These are phyloP conservation scores for Sanguinoderma infundibulare DNA, from an alignment of 1,284 basidiomycete genomes.

Conservation along the genomic window DNA sequence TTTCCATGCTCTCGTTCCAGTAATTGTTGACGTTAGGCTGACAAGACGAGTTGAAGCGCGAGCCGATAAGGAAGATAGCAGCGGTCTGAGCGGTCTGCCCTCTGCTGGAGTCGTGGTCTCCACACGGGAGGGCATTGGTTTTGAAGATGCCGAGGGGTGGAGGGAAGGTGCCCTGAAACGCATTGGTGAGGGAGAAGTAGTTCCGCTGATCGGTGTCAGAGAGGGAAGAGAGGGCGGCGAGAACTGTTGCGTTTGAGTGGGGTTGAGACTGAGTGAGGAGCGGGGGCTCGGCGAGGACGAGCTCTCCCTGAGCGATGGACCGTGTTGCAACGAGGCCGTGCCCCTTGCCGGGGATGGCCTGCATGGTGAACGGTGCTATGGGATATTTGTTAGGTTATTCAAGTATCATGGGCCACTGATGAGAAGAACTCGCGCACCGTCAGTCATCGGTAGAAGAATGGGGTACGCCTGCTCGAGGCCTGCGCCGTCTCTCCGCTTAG, in stretches of 20 bases:
- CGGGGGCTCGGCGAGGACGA: conserved; percentile 15
- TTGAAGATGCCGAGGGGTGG: conserved; percentile 31
- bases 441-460: not conserved
- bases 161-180: conserved; percentile 14
- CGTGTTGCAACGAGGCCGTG: conserved; percentile 14
- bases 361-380: conserved; percentile 6
- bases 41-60: conserved; percentile 35
- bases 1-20: conserved; percentile 24
- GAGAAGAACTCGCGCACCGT: not conserved
- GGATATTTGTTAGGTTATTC: not conserved
- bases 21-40: conserved; percentile 32
- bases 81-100: conserved; percentile 1
- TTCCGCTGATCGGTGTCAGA: conserved; percentile 26
- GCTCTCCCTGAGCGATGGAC: conserved; percentile 13
- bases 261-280: conserved; percentile 9
- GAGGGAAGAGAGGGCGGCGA: conserved; percentile 23
- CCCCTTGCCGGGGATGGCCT: conserved; percentile 26
- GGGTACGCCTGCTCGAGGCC: not conserved
- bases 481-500: not conserved
- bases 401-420: not conserved
- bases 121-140: conserved; percentile 31
- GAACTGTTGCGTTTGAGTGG: conserved; percentile 23
- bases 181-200: conserved; percentile 29
- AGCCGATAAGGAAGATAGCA: conserved; percentile 29
- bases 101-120: conserved; percentile 15